phyloP scores from a whole-genome alignment of 208 protist species.

The Crithidia fasciculata region DNA sequence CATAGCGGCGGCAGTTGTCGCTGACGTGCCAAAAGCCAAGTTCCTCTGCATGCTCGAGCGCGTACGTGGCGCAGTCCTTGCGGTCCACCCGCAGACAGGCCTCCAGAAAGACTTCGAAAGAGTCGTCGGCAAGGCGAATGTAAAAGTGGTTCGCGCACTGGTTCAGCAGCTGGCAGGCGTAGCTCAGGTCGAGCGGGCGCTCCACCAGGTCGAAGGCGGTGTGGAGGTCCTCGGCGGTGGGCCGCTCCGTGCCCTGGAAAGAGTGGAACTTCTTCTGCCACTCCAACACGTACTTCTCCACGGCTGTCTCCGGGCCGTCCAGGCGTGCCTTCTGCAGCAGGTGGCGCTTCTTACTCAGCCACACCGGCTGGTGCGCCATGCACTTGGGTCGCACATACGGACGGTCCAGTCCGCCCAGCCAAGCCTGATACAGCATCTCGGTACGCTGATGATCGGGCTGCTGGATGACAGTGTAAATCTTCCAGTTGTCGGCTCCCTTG shows the following conservation, averaged over 20 bases:
- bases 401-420: constrained; percentile 90
- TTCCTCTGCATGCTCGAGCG: constrained; percentile 72
- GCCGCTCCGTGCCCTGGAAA: constrained; percentile 82
- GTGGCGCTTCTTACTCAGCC: constrained; percentile 91
- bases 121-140: constrained; percentile 74
- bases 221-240: constrained; percentile 88
- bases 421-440: constrained; percentile 94
- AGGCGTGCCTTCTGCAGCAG: constrained; percentile 81
- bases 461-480: constrained; percentile 92
- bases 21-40: constrained; percentile 89
- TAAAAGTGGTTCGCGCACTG: constrained; percentile 88
- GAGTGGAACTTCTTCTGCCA: constrained; percentile 86
- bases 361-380: constrained; percentile 89
- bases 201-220: constrained; percentile 90
- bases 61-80: constrained; percentile 86
- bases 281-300: constrained; percentile 91
- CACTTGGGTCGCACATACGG: constrained; percentile 90
- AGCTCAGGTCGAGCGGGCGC: constrained; percentile 90
- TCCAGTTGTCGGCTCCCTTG: constrained; percentile 91
- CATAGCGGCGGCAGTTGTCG: constrained; percentile 77
- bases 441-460: constrained; percentile 92
- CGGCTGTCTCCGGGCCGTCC: constrained; percentile 80
- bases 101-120: constrained; percentile 89
- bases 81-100: constrained; percentile 88
- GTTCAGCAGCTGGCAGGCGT: constrained; percentile 85